A percentile compares a stretch with the other conserved stretches of the same genome.
Evolutionary conservation across 2,329 filamentous ascomycete species (phyloP).

Genomic region (Sclerotiophoma versabilis): DNA sequence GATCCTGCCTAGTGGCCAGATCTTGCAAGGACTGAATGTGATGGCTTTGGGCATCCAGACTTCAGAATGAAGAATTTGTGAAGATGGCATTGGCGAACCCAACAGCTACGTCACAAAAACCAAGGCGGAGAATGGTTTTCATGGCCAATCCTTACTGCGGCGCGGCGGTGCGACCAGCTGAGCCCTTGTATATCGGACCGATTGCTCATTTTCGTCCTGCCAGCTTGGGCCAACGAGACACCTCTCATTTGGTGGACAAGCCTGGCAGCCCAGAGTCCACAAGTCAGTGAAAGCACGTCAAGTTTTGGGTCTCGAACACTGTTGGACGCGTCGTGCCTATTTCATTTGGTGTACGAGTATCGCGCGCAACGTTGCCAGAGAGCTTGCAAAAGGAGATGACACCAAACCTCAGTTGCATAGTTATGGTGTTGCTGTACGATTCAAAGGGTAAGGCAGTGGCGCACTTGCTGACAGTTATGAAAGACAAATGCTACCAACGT

Average conservation of each 20-base stretch:
- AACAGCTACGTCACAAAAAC: conserved; percentile 33
- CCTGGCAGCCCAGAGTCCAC: conserved; percentile 25
- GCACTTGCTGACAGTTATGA: conserved; percentile 18
- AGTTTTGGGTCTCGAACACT: conserved; percentile 37
- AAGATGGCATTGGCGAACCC: conserved; percentile 19
- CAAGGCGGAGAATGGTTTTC: conserved; percentile 18
- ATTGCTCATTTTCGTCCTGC: conserved; percentile 36
- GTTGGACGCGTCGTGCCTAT: conserved; percentile 22
- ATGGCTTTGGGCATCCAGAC: conserved; percentile 10
- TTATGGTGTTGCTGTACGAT: conserved; percentile 19
- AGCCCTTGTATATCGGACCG: conserved; percentile 42
- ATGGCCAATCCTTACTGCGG: conserved; percentile 30
- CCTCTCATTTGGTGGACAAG: conserved; percentile 27
- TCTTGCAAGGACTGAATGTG: conserved; percentile 4
- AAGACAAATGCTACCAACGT: conserved; percentile 3
- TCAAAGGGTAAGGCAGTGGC: conserved; percentile 17
- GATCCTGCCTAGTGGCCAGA: conserved; percentile 23
- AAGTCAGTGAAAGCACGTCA: conserved; percentile 27
- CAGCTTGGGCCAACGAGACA: conserved; percentile 35
- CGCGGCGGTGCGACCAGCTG: conserved; percentile 33
- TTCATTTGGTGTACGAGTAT: conserved; percentile 16
- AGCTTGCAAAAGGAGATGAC: conserved; percentile 24
- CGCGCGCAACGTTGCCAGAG: conserved; percentile 22
- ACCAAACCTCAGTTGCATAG: conserved; percentile 17
- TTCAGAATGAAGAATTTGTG: neutral